Evolutionary conservation across 2,329 filamentous ascomycete species (phyloP).

Genomic region (Pseudopithomyces maydicus): DNA sequence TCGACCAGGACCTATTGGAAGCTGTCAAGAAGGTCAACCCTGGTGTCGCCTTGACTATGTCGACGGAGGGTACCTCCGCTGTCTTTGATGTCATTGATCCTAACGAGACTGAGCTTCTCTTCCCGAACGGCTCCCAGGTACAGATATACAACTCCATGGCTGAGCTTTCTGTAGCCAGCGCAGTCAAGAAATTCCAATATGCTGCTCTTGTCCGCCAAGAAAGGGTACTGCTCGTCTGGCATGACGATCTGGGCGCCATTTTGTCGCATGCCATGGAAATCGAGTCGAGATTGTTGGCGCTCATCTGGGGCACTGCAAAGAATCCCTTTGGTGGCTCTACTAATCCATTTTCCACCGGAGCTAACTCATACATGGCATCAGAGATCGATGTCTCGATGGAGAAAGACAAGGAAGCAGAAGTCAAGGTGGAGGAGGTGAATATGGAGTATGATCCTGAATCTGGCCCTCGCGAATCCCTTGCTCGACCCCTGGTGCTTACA

Average conservation of each 20-base stretch:
- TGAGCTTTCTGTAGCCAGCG: conserved; percentile 45
- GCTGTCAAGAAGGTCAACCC: conserved; percentile 54
- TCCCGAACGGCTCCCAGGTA: conserved; percentile 49
- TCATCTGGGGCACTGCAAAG: conserved; percentile 61
- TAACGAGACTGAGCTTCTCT: conserved; percentile 49
- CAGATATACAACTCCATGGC: conserved; percentile 55
- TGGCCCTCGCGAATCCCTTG: conserved; percentile 46
- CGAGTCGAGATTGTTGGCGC: conserved; percentile 75
- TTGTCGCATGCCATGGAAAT: conserved; percentile 72
- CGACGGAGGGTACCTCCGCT: conserved; percentile 53
- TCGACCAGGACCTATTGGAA: conserved; percentile 47
- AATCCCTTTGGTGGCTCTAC: conserved; percentile 52
- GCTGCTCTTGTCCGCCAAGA: conserved; percentile 77
- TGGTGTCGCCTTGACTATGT: conserved; percentile 56
- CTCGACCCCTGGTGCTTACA: conserved; percentile 55
- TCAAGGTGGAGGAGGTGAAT: conserved; percentile 40
- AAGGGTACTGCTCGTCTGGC: conserved; percentile 76
- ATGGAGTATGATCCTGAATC: conserved; percentile 34
- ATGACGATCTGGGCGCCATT: conserved; percentile 75
- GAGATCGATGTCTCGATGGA: conserved; percentile 17
- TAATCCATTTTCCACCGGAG: conserved; percentile 29
- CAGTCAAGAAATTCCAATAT: conserved; percentile 79
- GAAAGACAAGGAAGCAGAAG: conserved; percentile 24
- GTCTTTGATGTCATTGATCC: conserved; percentile 50
- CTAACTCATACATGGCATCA: conserved; percentile 36